Evolutionary conservation across 1,284 basidiomycete species (phyloP).

Genomic region (Neonothopanus nambi): DNA sequence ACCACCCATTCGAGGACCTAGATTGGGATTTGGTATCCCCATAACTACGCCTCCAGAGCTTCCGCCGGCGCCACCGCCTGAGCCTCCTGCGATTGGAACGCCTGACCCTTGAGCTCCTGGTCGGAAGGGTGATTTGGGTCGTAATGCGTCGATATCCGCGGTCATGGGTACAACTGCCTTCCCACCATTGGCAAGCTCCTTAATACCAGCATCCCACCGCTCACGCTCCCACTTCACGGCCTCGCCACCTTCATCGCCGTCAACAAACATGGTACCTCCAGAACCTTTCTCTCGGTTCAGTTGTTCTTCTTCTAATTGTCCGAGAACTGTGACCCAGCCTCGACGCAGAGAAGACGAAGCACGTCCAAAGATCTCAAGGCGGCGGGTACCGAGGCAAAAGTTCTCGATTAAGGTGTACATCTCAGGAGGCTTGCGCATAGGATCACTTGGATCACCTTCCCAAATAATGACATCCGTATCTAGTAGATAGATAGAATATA

Average conservation of each 20-base stretch:
- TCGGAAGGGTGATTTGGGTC: constrained; percentile 81
- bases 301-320: constrained; percentile 58
- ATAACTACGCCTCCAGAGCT: constrained; percentile 16
- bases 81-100: not conserved
- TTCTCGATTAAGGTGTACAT: constrained; percentile 96
- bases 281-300: constrained; percentile 36
- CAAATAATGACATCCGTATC: constrained; percentile 98
- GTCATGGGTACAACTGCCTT: constrained; percentile 70
- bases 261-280: constrained; percentile 34
- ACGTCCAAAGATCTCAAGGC: constrained; percentile 89
- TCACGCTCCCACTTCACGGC: constrained; percentile 55
- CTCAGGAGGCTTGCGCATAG: constrained; percentile 88
- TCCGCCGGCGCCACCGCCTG: constrained; percentile 15
- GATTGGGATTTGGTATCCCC: constrained; percentile 20
- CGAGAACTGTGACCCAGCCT: constrained; percentile 91
- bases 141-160: constrained; percentile 80
- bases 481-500: constrained; percentile 26
- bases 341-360: constrained; percentile 71
- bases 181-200: constrained; percentile 50
- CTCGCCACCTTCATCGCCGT: constrained; percentile 44
- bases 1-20: constrained; percentile 22
- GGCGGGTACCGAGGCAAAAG: constrained; percentile 92
- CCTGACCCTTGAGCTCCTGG: constrained; percentile 24
- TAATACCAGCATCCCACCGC: constrained; percentile 59
- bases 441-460: constrained; percentile 82